These are phyloP conservation scores for Chalara sp. DNA, from an alignment of 2,329 filamentous ascomycete species.

Conservation along the genomic window DNA sequence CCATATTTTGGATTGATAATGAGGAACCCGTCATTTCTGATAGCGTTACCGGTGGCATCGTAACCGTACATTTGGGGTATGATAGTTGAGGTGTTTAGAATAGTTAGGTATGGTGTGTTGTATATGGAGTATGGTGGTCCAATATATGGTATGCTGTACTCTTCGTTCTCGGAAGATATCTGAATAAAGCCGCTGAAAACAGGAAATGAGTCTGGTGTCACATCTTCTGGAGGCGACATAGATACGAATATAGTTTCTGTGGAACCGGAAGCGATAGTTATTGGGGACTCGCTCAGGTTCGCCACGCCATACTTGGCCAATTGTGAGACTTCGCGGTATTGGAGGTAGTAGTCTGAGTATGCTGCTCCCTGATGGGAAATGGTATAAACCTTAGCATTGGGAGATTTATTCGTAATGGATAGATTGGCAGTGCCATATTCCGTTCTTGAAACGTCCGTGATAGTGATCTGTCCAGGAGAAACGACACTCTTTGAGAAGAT, in stretches of 20 bases:
- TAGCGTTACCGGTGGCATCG: neutral
- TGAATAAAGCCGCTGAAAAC: slow-evolving; percentile 22
- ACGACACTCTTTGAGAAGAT: slow-evolving; percentile 17
- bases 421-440: slow-evolving; percentile 16
- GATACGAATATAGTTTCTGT: slow-evolving; percentile 13
- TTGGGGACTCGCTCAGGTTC: slow-evolving; percentile 11
- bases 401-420: slow-evolving; percentile 20
- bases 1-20: slow-evolving; percentile 1
- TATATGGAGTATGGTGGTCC: slow-evolving; percentile 21
- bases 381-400: slow-evolving; percentile 14
- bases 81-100: neutral
- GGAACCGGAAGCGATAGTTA: slow-evolving; percentile 15
- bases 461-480: slow-evolving; percentile 18
- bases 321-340: slow-evolving; percentile 12
- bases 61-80: neutral
- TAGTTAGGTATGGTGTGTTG: slow-evolving; percentile 8
- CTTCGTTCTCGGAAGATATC: slow-evolving; percentile 10
- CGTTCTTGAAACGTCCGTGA: slow-evolving; percentile 7
- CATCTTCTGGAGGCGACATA: slow-evolving; percentile 10
- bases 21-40: slow-evolving; percentile 1
- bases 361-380: slow-evolving; percentile 19
- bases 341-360: slow-evolving; percentile 16
- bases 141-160: slow-evolving; percentile 19
- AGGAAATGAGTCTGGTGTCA: slow-evolving; percentile 15
- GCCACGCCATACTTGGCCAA: slow-evolving; percentile 18